Evolutionary conservation across 2,329 filamentous ascomycete species (phyloP).

Genomic region (Cytospora paraplurivora): DNA sequence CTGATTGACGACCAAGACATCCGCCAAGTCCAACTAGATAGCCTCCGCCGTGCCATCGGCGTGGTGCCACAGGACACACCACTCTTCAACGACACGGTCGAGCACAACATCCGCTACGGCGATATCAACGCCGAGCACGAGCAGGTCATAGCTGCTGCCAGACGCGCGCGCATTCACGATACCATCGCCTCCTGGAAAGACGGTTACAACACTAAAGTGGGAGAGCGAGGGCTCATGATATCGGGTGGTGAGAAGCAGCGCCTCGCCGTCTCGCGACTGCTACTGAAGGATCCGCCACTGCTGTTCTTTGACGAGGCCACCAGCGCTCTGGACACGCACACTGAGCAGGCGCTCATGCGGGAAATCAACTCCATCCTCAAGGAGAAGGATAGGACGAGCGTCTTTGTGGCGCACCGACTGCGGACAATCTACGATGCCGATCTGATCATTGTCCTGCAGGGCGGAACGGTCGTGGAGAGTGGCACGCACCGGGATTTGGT

Average conservation of each 20-base stretch:
- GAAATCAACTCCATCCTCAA: constrained; percentile 93
- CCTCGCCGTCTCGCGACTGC: constrained; percentile 77
- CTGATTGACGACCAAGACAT: constrained; percentile 93
- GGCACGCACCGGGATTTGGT: constrained; percentile 87
- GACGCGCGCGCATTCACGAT: constrained; percentile 81
- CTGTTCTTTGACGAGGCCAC: constrained; percentile 97
- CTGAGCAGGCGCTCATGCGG: constrained; percentile 83
- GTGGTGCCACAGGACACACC: constrained; percentile 97
- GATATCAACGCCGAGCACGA: constrained; percentile 74
- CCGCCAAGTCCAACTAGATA: constrained; percentile 78
- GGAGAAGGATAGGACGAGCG: constrained; percentile 85
- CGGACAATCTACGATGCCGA: constrained; percentile 94
- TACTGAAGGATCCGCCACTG: constrained; percentile 86
- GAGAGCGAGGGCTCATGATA: constrained; percentile 95
- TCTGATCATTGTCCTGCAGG: constrained; percentile 85
- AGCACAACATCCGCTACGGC: constrained; percentile 94
- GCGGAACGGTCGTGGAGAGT: constrained; percentile 82
- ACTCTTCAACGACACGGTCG: constrained; percentile 94
- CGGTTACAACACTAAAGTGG: constrained; percentile 89
- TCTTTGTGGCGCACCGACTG: constrained; percentile 91
- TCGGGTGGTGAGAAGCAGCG: constrained; percentile 93
- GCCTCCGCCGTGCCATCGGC: constrained; percentile 81
- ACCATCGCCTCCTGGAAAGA: constrained; percentile 78
- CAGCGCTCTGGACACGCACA: constrained; percentile 88
- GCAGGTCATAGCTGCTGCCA: constrained; percentile 74